Evolutionary conservation across 1,284 basidiomycete species (phyloP).

Genomic region (Rhodotorula sp.): DNA sequence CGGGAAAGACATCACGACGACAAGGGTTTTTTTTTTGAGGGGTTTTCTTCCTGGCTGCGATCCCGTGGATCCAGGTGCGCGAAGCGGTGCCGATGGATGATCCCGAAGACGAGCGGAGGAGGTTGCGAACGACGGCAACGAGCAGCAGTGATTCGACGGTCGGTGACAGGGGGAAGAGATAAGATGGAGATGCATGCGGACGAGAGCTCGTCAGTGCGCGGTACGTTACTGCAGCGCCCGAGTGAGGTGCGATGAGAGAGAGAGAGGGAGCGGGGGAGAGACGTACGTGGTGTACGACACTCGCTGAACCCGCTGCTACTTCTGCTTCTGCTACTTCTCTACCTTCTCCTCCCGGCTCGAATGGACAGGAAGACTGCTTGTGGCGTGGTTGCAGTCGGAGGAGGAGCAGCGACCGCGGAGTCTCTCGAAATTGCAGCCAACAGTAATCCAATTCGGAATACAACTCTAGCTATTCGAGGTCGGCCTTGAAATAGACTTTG

Average conservation of each 20-base stretch:
- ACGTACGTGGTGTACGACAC: slow-evolving; percentile 3
- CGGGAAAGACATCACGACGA: slow-evolving; percentile 23
- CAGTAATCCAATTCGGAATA: background rate
- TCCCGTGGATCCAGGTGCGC: no score
- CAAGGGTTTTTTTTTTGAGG: background rate
- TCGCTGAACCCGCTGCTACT: slow-evolving; percentile 5
- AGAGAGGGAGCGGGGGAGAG: background rate
- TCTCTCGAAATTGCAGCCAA: background rate
- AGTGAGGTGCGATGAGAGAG: background rate
- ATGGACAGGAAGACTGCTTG: background rate
- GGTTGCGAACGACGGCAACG: background rate
- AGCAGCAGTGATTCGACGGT: background rate
- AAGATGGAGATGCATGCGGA: no score
- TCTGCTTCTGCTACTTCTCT: slow-evolving; percentile 9
- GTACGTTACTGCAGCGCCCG: background rate
- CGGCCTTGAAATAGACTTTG: no score
- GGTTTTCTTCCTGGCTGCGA: no score
- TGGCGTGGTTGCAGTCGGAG: no score
- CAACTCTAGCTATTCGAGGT: no score
- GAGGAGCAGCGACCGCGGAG: no score
- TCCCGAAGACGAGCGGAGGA: background rate
- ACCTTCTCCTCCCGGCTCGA: slow-evolving; percentile 13
- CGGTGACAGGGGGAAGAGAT: no score
- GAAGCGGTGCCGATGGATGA: background rate
- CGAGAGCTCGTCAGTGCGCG: background rate